A percentile compares a stretch with the other conserved stretches of the same genome.
Evolutionary conservation across 192 early-diverging fungal species (phyloP).

Genomic region (Oehlia diaphana): DNA sequence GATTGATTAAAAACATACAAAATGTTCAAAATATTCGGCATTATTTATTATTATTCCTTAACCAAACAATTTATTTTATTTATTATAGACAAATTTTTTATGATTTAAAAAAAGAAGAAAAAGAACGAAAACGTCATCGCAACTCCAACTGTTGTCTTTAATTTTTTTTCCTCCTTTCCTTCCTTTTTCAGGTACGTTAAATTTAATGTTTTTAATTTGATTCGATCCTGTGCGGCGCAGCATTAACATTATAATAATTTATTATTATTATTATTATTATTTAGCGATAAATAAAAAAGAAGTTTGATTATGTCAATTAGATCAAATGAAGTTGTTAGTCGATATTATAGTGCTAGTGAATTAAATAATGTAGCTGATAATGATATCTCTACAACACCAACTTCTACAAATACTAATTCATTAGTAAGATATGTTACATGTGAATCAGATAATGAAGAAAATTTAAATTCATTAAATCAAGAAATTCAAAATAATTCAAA

Average conservation of each 20-base stretch:
- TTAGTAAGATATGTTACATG: too few relatives aligned
- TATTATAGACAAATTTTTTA: too few relatives aligned
- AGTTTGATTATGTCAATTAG: background rate
- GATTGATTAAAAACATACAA: too few relatives aligned
- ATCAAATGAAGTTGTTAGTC: background rate
- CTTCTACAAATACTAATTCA: background rate
- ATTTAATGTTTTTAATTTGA: background rate
- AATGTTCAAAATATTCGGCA: too few relatives aligned
- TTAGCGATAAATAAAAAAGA: background rate
- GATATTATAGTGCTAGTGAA: background rate
- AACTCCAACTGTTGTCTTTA: too few relatives aligned
- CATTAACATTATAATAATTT: background rate
- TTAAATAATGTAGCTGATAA: background rate
- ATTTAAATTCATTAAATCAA: background rate
- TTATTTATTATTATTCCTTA: too few relatives aligned
- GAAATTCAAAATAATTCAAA: too few relatives aligned
- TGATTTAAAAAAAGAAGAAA: too few relatives aligned
- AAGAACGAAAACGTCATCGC: too few relatives aligned
- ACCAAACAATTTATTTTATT: too few relatives aligned
- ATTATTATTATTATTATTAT: background rate
- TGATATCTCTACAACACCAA: background rate
- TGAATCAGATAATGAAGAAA: background rate
- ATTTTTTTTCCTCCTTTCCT: too few relatives aligned
- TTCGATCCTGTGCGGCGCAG: background rate
- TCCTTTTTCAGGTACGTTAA: too few relatives aligned